Evolutionary conservation across 805 yeast species (phyloP), one percentile per base, ranked within the genome.

Genomic region (Isabelozyma rhagii): DNA sequence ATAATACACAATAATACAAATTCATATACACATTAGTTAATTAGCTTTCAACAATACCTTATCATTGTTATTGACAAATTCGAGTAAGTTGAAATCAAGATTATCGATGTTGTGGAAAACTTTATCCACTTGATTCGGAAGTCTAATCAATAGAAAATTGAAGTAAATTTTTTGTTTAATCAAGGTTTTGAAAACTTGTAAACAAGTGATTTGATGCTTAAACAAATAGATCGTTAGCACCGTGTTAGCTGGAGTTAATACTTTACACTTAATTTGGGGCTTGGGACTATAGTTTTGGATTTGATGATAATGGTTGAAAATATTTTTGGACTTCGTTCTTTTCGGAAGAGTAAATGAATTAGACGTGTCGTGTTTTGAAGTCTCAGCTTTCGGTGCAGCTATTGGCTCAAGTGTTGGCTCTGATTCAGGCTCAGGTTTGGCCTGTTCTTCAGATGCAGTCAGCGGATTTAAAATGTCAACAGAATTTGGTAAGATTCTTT

Each of bases 241-340:
- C 43, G 68, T 71, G 46, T 60, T 56, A 17, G 62, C 57, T 34
- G 50, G 59, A 7, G 64, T 61, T 39, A 62, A 58, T 41, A 70
- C 60, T 47, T 66, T 67, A 53, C 71, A 68, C 49, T 64, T 61
- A 41, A 65, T 54, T 9, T 39, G 41, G 10, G 41, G 41, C 15
- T 9, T 13, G 9, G 41, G 11, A 9, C 10, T 15, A 9, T 27
- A 28, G 13, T 34, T 25, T 9, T 40, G 18, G 36, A 45, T 51
- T 55, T 64, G 73, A 45, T 64, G 71, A 49, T 68, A 68, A 49
- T 66, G 65, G 47, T 68, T 68, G 53, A 62, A 68, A 21, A 61
- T 67, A 48, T 64, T 66, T 47, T 60, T 64, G 46, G 70, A 61
- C 44, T 61, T 61, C 21, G 60, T 51, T 17, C 67, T 48, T 40